Evolutionary conservation across 169 alveolate species (phyloP).

Genomic region (Theileria sp.): DNA sequence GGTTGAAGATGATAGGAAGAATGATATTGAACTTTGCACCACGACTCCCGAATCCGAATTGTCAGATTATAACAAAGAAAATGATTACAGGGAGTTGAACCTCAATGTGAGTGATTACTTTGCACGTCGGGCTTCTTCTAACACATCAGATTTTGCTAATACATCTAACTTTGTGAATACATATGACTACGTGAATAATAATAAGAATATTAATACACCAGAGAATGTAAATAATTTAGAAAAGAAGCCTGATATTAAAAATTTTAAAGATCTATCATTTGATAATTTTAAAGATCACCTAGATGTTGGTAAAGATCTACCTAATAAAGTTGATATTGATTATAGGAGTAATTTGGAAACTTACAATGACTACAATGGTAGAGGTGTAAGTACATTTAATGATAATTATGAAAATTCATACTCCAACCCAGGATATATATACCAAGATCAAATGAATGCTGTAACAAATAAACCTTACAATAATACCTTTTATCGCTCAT

Average conservation of each 20-base stretch:
- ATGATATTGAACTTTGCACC: neutral
- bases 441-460: neutral
- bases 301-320: neutral
- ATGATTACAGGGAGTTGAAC: neutral
- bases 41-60: neutral
- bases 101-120: neutral
- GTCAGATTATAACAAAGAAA: neutral
- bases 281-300: neutral
- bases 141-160: neutral
- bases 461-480: neutral
- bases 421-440: neutral
- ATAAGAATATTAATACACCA: neutral
- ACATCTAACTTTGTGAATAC: neutral
- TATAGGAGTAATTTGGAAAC: neutral
- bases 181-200: neutral
- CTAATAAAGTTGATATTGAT: neutral
- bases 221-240: neutral
- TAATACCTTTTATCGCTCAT: neutral
- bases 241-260: neutral
- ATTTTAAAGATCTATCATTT: neutral
- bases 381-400: neutral
- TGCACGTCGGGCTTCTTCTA: neutral
- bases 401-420: neutral
- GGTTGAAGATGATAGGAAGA: neutral
- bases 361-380: neutral